Base-by-base conservation (phyloP, 768 basidiomycete species). In the Boletellus ananas region DNA sequence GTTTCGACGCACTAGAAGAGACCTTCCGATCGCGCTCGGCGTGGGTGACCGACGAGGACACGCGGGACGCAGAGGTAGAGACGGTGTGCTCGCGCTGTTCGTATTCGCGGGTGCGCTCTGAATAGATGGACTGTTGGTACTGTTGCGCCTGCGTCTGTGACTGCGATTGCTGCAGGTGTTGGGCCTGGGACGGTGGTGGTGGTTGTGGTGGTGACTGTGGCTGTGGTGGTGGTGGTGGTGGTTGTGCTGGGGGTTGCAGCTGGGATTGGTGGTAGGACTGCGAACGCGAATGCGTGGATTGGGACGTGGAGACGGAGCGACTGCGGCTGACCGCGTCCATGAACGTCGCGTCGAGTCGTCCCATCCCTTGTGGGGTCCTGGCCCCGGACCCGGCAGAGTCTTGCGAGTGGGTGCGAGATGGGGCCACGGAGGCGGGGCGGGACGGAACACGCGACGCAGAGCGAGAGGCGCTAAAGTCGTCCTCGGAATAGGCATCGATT, bases 401-500 rank as follows among this genome's bases (percentile, higher is more conserved):
- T 29, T 75, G 79, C 25, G 83, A 83, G 17, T 75, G 78, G 4
- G 79, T 71, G 8, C 80, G 74, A 9, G 84, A 85, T 11, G 72
- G 66, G 3, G 80, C 72, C 36, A 76, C 73, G 49, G 77, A 72
- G 2, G 75, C 70, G 8, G 74, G 71, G 35, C 72, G 72, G 40
- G 76, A 71, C 0, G 75, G 71, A 4, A 63, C 64, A 8, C 66
- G 65, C 47, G 66, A 71, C 51, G 64, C 54, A 11, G 69, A 17
- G 47, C 60, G 53, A 52, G 66, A 69, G 7, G 65, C 58, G 5
- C 63, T 66, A 49, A 63, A 66, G 50, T 87, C 85, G 49, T 88
- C 87, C 63, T 87, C 86, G 0, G 82, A 80, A 49, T 76, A 80
- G 12, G 66, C 62, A 53, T 87, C 85, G 0, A 73, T 74, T 56